These are phyloP conservation scores for Ceratobasidium sp. DNA, from an alignment of 1,284 basidiomycete species.

Conservation along the genomic window DNA sequence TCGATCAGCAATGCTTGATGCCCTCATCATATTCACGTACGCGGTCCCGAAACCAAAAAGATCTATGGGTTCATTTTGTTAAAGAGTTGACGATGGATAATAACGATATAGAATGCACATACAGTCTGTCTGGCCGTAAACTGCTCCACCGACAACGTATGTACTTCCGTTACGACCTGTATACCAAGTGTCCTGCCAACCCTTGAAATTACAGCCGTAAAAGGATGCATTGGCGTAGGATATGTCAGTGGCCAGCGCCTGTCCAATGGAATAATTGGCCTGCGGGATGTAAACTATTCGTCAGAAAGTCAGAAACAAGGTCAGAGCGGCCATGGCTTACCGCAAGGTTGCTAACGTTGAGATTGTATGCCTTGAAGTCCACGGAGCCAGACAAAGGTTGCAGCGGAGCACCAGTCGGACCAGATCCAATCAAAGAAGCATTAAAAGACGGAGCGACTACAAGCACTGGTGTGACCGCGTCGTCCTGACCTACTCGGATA, in stretches of 20 bases:
- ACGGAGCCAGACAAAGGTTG: constrained; percentile 44
- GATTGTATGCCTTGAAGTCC: constrained; percentile 73
- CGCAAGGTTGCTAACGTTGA: constrained; percentile 72
- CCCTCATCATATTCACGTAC: constrained; percentile 54
- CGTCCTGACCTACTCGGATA: constrained; percentile 14
- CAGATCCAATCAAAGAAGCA: constrained; percentile 39
- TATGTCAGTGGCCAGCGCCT: constrained; percentile 21
- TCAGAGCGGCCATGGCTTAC: constrained; percentile 55
- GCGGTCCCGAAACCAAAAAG: constrained; percentile 67
- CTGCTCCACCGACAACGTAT: constrained; percentile 69
- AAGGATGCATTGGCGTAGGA: constrained; percentile 61
- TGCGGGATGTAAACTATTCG: neutral
- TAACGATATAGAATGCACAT: constrained; percentile 51
- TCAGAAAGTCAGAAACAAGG: neutral
- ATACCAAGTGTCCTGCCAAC: constrained; percentile 75
- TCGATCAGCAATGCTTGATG: neutral
- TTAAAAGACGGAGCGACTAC: constrained; percentile 31
- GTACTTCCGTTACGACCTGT: constrained; percentile 69
- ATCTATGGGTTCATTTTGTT: constrained; percentile 54
- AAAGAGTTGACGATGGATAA: neutral
- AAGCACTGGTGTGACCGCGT: constrained; percentile 32
- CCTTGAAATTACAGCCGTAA: constrained; percentile 71
- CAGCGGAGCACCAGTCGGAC: constrained; percentile 37
- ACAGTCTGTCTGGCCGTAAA: constrained; percentile 70
- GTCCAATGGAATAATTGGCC: constrained; percentile 24